Evolutionary conservation across 495 filamentous ascomycete genomes (phyloP).

Genomic region (Penicillium fimorum): DNA sequence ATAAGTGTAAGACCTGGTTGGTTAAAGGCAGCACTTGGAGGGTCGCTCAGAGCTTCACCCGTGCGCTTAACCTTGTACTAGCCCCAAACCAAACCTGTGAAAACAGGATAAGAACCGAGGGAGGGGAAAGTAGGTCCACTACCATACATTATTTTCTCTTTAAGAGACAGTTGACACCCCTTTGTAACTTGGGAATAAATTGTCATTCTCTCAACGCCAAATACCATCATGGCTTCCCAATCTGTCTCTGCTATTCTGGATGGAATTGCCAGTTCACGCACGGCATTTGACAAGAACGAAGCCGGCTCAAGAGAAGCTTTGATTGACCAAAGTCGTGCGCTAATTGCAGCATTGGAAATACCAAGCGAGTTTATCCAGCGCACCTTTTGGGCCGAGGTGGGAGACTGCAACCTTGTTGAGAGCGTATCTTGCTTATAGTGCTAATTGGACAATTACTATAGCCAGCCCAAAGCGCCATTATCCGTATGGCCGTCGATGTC

Average conservation of each 20-base stretch:
- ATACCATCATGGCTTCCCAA: neutral
- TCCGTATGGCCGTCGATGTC: slow-evolving; percentile 36
- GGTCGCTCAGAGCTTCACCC: no score
- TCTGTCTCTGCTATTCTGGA: slow-evolving; percentile 13
- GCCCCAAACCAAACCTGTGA: neutral
- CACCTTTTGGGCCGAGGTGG: slow-evolving; percentile 44
- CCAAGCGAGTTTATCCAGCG: slow-evolving; percentile 40
- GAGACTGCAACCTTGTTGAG: neutral
- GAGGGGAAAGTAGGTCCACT: neutral
- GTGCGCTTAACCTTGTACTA: neutral
- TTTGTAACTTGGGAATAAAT: neutral
- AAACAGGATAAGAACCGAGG: neutral
- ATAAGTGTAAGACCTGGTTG: no score
- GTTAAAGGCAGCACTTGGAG: no score
- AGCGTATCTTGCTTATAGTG: neutral
- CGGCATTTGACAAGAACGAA: slow-evolving; percentile 30
- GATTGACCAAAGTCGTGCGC: slow-evolving; percentile 33
- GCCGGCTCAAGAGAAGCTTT: slow-evolving; percentile 36
- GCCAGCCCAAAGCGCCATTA: slow-evolving; percentile 39
- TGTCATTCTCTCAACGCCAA: neutral
- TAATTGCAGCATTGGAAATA: slow-evolving; percentile 32
- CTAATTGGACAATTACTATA: slow-evolving; percentile 7
- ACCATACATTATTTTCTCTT: neutral
- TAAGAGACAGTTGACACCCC: neutral
- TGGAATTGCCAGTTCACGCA: slow-evolving; percentile 12